Conservation (phyloP, 1,284 basidiomycete species). For the Afroboletus lepidellus region DNA sequence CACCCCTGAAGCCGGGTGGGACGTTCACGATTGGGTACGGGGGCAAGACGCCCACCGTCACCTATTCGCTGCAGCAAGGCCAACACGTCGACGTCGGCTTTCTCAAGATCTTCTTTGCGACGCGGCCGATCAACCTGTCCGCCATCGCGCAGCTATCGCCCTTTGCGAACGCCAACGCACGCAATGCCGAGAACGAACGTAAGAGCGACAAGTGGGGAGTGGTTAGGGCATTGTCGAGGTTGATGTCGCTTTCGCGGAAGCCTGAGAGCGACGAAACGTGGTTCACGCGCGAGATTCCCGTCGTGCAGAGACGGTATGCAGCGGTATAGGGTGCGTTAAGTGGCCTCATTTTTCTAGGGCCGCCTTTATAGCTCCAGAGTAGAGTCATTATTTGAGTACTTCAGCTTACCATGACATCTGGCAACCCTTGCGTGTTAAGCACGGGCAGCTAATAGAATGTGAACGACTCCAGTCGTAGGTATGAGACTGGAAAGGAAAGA, state of each 20-base stretch:
- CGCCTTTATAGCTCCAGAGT: neutral
- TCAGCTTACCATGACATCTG: too few relatives aligned
- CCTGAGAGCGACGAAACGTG: neutral
- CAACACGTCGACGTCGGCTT: conserved; percentile 22
- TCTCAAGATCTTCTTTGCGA: conserved; percentile 26
- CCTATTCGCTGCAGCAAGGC: conserved; percentile 1
- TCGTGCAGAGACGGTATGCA: neutral
- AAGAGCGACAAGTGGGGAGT: too few relatives aligned
- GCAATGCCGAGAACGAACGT: neutral
- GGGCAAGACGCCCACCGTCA: neutral
- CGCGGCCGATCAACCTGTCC: conserved; percentile 15
- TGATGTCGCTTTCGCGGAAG: neutral
- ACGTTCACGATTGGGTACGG: conserved; percentile 24
- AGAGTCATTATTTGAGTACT: too few relatives aligned
- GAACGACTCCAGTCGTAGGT: too few relatives aligned
- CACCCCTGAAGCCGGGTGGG: conserved; percentile 3
- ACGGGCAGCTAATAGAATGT: too few relatives aligned
- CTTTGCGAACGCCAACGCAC: conserved; percentile 1
- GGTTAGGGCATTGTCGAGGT: neutral
- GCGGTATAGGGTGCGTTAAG: neutral
- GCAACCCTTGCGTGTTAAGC: too few relatives aligned
- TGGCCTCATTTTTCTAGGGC: neutral
- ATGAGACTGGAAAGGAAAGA: too few relatives aligned
- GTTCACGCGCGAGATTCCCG: conserved; percentile 1
- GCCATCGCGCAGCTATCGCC: conserved; percentile 15